phyloP scores from a whole-genome alignment of 441 rosid species.

The Populus hybrid region DNA sequence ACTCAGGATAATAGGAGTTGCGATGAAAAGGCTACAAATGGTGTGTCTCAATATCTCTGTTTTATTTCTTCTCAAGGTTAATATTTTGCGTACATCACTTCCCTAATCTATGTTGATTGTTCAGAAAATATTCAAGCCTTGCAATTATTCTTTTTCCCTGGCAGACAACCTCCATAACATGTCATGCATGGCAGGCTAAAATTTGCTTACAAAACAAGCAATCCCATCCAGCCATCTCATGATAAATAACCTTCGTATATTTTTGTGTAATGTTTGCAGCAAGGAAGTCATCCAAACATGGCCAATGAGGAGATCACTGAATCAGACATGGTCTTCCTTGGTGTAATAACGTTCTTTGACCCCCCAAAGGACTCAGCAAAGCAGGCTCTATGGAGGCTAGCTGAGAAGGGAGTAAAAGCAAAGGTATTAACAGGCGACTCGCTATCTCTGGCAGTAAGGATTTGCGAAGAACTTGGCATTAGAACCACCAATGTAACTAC shows the following conservation, averaged over 20 bases:
- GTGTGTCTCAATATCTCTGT: too few relatives aligned
- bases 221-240: too few relatives aligned
- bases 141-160: too few relatives aligned
- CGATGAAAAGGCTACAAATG: too few relatives aligned
- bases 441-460: slow-evolving; percentile 52
- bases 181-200: not conserved
- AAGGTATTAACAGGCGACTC: slow-evolving; percentile 75
- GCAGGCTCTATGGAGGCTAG: slow-evolving; percentile 70
- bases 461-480: slow-evolving; percentile 16
- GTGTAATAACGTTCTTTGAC: slow-evolving; percentile 62
- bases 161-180: too few relatives aligned
- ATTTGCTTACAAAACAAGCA: not conserved
- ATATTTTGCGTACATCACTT: too few relatives aligned
- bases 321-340: slow-evolving; percentile 65
- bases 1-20: too few relatives aligned
- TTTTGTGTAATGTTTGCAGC: slow-evolving; percentile 31
- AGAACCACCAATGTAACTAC: slow-evolving; percentile 35
- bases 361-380: slow-evolving; percentile 78
- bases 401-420: slow-evolving; percentile 74
- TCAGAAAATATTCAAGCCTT: too few relatives aligned
- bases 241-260: not conserved
- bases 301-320: slow-evolving; percentile 34
- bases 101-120: too few relatives aligned
- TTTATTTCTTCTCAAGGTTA: too few relatives aligned
- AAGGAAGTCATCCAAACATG: slow-evolving; percentile 14